These are phyloP conservation scores for Besnoitia besnoiti DNA, from an alignment of 169 alveolate genomes.

Conservation along the genomic window DNA sequence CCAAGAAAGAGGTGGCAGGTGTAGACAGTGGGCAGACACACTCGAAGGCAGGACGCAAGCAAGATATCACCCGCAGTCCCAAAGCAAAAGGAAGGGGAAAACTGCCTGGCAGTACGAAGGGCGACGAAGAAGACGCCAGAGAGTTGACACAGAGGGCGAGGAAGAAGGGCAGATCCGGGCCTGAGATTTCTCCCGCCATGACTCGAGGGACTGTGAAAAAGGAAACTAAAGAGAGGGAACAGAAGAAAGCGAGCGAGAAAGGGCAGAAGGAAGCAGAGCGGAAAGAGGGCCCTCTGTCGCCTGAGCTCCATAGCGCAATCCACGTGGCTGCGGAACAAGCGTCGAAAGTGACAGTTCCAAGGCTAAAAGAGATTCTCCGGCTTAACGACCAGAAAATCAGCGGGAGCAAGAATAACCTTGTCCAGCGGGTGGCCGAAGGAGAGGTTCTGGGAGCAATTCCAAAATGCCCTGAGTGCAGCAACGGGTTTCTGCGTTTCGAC, in stretches of 20 bases:
- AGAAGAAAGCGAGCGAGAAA: background rate
- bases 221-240: background rate
- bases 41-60: background rate
- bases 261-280: background rate
- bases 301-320: background rate
- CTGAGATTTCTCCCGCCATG: background rate
- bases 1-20: background rate
- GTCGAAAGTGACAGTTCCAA: background rate
- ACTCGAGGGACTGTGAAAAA: background rate
- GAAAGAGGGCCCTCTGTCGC: constrained; percentile 19
- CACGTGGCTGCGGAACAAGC: background rate
- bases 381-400: constrained; percentile 59
- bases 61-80: background rate
- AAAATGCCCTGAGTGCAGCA: constrained; percentile 72
- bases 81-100: background rate
- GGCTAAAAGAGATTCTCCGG: constrained; percentile 4
- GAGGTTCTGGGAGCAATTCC: constrained; percentile 73
- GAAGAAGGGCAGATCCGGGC: background rate
- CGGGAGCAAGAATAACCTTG: constrained; percentile 71
- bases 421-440: constrained; percentile 73
- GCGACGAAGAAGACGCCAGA: background rate
- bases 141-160: background rate
- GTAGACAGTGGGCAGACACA: background rate
- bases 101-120: background rate
- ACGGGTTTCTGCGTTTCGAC: constrained; percentile 72